These are phyloP conservation scores for Flaveria floridana DNA, from an alignment of 140 eudicot species.

Conservation along the genomic window DNA sequence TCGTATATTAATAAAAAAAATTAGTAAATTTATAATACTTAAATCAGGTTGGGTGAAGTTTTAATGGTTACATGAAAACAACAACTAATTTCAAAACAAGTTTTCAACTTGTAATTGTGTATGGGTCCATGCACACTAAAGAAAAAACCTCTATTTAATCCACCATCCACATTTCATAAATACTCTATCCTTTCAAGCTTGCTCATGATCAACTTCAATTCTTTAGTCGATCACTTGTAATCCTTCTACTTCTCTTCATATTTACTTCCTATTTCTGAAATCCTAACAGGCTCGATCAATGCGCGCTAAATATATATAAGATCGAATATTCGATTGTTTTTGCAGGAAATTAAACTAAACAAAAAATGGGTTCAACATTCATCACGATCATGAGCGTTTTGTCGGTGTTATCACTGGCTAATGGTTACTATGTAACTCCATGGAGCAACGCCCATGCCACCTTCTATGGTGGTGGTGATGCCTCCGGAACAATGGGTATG, in stretches of 20 bases:
- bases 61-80: conserved; percentile 1
- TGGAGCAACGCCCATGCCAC: conserved; percentile 80
- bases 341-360: conserved; percentile 24
- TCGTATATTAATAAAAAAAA: too few relatives aligned
- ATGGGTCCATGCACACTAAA: conserved; percentile 36
- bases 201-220: conserved; percentile 30
- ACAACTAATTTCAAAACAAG: conserved; percentile 19
- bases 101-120: conserved; percentile 23
- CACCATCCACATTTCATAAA: conserved; percentile 29
- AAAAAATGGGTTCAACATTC: conserved; percentile 33
- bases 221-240: conserved; percentile 8
- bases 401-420: conserved; percentile 37
- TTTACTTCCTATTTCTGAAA: not conserved
- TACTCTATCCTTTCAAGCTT: conserved; percentile 23
- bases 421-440: conserved; percentile 54
- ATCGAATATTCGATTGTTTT: not conserved
- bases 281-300: not conserved
- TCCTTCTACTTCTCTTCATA: not conserved
- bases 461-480: conserved; percentile 82
- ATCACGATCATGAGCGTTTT: conserved; percentile 39
- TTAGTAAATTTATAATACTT: not conserved
- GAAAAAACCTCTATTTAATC: conserved; percentile 35
- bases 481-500: conserved; percentile 85
- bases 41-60: conserved; percentile 12
- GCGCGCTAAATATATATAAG: not conserved